phyloP scores from a whole-genome alignment of 2,329 filamentous ascomycete species.

The Cordyceps fumosorosea region DNA sequence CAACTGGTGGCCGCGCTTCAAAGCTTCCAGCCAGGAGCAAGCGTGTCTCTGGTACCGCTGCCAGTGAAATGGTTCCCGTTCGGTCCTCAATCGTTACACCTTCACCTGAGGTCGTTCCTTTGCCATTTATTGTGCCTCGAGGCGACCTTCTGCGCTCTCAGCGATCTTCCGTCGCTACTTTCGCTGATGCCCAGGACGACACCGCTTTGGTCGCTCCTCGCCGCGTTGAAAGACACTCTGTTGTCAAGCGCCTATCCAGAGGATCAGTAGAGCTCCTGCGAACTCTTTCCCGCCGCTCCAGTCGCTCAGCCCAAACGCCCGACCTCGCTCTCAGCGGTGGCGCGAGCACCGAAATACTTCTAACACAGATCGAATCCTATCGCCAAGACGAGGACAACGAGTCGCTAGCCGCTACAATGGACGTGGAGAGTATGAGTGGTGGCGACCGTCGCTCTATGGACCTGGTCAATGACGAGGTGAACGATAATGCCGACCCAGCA shows the following conservation, averaged over 20 bases:
- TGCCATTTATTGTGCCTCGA: constrained; percentile 57
- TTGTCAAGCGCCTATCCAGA: constrained; percentile 43
- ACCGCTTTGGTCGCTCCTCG: constrained; percentile 13
- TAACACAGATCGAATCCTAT: constrained; percentile 23
- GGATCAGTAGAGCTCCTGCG: constrained; percentile 34
- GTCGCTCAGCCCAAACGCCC: neutral
- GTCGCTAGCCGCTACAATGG: constrained; percentile 53
- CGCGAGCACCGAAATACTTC: constrained; percentile 41
- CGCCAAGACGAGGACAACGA: constrained; percentile 36
- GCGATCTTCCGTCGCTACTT: constrained; percentile 62
- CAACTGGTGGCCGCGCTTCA: neutral
- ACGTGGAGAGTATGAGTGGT: constrained; percentile 41
- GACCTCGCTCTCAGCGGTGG: constrained; percentile 20
- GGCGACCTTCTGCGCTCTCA: constrained; percentile 37
- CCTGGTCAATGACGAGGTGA: neutral
- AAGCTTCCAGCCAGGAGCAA: constrained; percentile 14
- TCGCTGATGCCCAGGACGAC: constrained; percentile 54
- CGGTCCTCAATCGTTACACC: constrained; percentile 25
- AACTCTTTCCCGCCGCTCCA: constrained; percentile 27
- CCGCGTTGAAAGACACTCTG: constrained; percentile 28
- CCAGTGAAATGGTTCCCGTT: constrained; percentile 15
- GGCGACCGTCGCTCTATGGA: constrained; percentile 28
- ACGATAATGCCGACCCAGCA: neutral
- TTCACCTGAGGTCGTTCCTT: constrained; percentile 48
- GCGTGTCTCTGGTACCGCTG: constrained; percentile 18